Conservation (phyloP, 1,139 yeast species). For the Suhomyces bribrorum region DNA sequence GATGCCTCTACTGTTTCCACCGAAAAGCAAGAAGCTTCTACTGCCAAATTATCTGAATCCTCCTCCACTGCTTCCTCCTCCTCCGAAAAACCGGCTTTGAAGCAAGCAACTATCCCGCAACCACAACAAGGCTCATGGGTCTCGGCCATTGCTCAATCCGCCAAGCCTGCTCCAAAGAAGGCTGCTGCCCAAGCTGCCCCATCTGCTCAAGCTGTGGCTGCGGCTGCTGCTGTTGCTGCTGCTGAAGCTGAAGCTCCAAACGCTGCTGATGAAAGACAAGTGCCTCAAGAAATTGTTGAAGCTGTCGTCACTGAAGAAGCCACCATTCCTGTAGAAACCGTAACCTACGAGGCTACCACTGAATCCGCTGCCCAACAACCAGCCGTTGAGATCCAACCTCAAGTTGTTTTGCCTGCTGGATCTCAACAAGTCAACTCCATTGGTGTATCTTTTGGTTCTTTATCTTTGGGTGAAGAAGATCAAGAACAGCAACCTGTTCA, state of each 20-base stretch:
- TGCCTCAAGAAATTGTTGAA: slow-evolving; percentile 11
- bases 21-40: slow-evolving; percentile 12
- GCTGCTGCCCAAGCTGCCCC: slow-evolving; percentile 6
- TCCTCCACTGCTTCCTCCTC: slow-evolving; percentile 15
- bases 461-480: slow-evolving; percentile 52
- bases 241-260: slow-evolving; percentile 10
- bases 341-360: slow-evolving; percentile 15
- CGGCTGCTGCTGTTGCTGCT: slow-evolving; percentile 14
- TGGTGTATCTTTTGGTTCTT: slow-evolving; percentile 72
- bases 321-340: slow-evolving; percentile 15
- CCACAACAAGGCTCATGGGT: slow-evolving; percentile 54
- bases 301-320: slow-evolving; percentile 6
- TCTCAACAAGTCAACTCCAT: slow-evolving; percentile 54
- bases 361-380: slow-evolving; percentile 17
- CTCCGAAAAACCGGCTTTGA: slow-evolving; percentile 27
- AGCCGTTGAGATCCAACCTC: slow-evolving; percentile 35
- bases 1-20: slow-evolving; percentile 12
- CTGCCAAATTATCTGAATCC: slow-evolving; percentile 11
- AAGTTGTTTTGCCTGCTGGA: slow-evolving; percentile 66
- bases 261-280: slow-evolving; percentile 10
- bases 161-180: slow-evolving; percentile 33
- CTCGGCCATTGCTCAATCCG: slow-evolving; percentile 55
- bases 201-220: slow-evolving; percentile 8
- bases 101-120: slow-evolving; percentile 33
- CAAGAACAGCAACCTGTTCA: slow-evolving; percentile 20